A percentile compares a stretch with the other conserved stretches of the same genome.
phyloP scores from a whole-genome alignment of 1,284 basidiomycete species.

The Apiotrichum akiyoshidainum region DNA sequence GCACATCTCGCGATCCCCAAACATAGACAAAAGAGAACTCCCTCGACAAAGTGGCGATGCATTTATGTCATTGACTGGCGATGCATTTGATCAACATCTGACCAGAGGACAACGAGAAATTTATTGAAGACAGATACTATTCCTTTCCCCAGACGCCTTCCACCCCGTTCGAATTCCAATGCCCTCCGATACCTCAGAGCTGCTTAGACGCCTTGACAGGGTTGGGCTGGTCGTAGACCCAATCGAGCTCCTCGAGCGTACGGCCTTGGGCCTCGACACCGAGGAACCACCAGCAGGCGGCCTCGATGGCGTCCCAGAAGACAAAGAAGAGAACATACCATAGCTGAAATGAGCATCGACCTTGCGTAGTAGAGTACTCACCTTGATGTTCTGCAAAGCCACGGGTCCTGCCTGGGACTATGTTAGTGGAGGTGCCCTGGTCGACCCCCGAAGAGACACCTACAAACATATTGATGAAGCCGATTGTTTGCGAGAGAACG shows the following conservation, averaged over 20 bases:
- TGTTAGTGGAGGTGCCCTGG: too few relatives aligned
- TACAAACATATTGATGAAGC: constrained; percentile 55
- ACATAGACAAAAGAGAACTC: too few relatives aligned
- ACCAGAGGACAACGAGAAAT: too few relatives aligned
- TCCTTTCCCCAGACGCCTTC: too few relatives aligned
- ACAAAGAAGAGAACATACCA: constrained; percentile 41
- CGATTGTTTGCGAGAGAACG: constrained; percentile 55
- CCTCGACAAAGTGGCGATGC: too few relatives aligned
- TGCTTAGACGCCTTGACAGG: constrained; percentile 45
- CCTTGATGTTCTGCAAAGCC: constrained; percentile 44
- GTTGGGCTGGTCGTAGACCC: constrained; percentile 47
- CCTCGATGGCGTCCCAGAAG: constrained; percentile 45
- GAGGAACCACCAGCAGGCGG: constrained; percentile 47
- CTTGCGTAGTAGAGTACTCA: neutral
- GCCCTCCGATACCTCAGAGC: too few relatives aligned
- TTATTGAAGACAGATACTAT: too few relatives aligned
- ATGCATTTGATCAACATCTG: too few relatives aligned
- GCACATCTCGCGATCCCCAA: too few relatives aligned
- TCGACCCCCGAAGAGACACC: too few relatives aligned
- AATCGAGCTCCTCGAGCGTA: constrained; percentile 48
- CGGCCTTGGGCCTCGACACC: constrained; percentile 48
- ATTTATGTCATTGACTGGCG: too few relatives aligned
- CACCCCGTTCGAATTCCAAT: too few relatives aligned
- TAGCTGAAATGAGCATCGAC: constrained; percentile 13
- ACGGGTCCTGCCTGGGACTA: constrained; percentile 41